These are phyloP conservation scores for Mucor indicus DNA, from an alignment of 371 early-diverging fungal species.

Conservation along the genomic window DNA sequence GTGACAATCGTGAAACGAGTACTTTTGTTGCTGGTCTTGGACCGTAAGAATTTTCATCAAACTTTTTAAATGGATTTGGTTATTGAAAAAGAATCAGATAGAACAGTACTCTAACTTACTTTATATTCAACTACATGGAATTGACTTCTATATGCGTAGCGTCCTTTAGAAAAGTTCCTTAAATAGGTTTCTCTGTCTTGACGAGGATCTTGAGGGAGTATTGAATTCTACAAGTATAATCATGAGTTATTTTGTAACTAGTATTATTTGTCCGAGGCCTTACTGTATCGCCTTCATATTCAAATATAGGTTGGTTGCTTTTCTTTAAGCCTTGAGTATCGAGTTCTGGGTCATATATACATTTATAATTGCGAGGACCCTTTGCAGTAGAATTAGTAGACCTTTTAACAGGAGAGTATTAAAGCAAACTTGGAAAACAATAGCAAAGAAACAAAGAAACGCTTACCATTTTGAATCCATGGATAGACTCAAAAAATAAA, in stretches of 20 bases:
- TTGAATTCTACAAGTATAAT: not conserved
- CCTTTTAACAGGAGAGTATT: not conserved
- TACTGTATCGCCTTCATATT: slow-evolving; percentile 32
- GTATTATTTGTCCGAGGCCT: not conserved
- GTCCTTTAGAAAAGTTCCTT: slow-evolving; percentile 28
- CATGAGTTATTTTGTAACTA: not conserved
- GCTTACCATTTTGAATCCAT: slow-evolving; percentile 34
- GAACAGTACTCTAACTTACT: slow-evolving; percentile 17
- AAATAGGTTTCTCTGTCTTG: slow-evolving; percentile 26
- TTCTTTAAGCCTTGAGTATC: slow-evolving; percentile 33
- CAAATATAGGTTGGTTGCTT: slow-evolving; percentile 23
- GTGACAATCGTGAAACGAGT: slow-evolving; percentile 38
- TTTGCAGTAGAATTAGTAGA: slow-evolving; percentile 18
- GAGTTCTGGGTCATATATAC: slow-evolving; percentile 45
- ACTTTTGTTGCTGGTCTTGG: slow-evolving; percentile 32
- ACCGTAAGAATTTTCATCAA: slow-evolving; percentile 38
- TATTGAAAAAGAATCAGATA: not conserved
- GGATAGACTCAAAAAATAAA: slow-evolving; percentile 11
- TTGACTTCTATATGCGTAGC: slow-evolving; percentile 14
- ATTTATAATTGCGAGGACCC: slow-evolving; percentile 39
- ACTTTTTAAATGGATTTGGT: slow-evolving; percentile 15
- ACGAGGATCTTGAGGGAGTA: slow-evolving; percentile 42
- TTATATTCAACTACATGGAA: slow-evolving; percentile 26
- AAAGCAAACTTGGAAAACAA: not conserved
- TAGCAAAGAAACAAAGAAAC: not conserved